Base-by-base conservation (phyloP, 2,329 filamentous ascomycete genomes). In the Aspergillus terreus region DNA sequence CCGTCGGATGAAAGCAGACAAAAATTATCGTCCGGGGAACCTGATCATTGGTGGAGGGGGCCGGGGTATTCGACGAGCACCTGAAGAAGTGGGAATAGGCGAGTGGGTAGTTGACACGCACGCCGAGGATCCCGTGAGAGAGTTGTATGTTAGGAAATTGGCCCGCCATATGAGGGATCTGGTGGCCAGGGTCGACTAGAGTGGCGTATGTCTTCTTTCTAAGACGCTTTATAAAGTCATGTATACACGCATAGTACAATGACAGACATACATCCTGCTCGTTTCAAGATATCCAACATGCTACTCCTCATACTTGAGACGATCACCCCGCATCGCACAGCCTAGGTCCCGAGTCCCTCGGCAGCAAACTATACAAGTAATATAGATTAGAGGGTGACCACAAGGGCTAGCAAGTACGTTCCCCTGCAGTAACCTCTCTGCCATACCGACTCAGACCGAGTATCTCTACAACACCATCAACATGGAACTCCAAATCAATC, bases 21-120 rank as follows among this genome's bases (percentile, higher is more conserved):
- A 76, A 1, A 73, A 60, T 0, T 94, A 92, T 61, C 78, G 89
- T 0, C 89, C 89, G 0, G 89, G 88, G 0, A 94, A 94, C 54
- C 67, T 94, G 47, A 90, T 92, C 54, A 71, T 91, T 2, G 88
- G 89, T 0, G 36, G 43, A 7, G 43, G 43, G 10, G 43, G 23
- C 12, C 19, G 43, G 5, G 43, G 23, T 14, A 11, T 32, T 15
- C 19, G n/a, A 30, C 21, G 15, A 25, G 43, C 43, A 14, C 19
- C 43, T 6, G 11, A 23, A 45, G 14, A 32, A 5, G 12, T 4
- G 21, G 43, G 43, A 5, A 45, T 45, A 15, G 43, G 43, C 5
- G 27, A 23, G n/a, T 45, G 43, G 43, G 43, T 23, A 5, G 25
- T 45, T 15, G 21, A 15, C 21, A 27, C 12, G 43, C 23, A 45